These are phyloP conservation scores for Myriosclerotinia curreyana DNA, from an alignment of 2,329 filamentous ascomycete species.

Conservation along the genomic window DNA sequence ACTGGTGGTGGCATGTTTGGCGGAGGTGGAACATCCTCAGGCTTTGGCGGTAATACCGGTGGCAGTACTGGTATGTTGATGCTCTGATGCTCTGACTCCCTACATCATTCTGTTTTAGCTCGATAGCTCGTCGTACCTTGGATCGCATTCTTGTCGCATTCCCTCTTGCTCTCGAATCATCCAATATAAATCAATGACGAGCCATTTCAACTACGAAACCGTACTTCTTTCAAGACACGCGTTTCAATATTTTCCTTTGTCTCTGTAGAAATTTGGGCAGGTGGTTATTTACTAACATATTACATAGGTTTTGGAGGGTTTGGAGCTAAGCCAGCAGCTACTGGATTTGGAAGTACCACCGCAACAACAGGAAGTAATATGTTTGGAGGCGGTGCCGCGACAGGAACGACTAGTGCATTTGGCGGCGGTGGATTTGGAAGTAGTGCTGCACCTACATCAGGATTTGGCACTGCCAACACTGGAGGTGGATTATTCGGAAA, in stretches of 20 bases:
- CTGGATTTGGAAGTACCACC: conserved; percentile 47
- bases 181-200: neutral
- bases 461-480: conserved; percentile 32
- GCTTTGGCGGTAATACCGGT: conserved; percentile 40
- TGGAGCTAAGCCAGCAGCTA: conserved; percentile 40
- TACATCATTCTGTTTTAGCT: conserved; percentile 29
- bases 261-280: neutral
- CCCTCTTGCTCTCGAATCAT: conserved; percentile 17
- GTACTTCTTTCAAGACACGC: neutral
- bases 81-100: conserved; percentile 30
- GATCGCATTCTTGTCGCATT: conserved; percentile 21
- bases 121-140: conserved; percentile 23
- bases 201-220: conserved; percentile 2
- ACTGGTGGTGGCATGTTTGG: conserved; percentile 42
- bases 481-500: conserved; percentile 36
- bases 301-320: conserved; percentile 46
- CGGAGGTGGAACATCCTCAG: conserved; percentile 33
- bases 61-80: conserved; percentile 40
- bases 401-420: conserved; percentile 34
- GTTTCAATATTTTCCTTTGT: conserved; percentile 4
- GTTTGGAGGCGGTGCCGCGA: conserved; percentile 47
- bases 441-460: conserved; percentile 25
- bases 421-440: conserved; percentile 29
- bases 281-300: conserved; percentile 27
- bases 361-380: conserved; percentile 48